These are phyloP conservation scores for Chara braunii DNA, from an alignment of 139 green algal species.

Conservation along the genomic window DNA sequence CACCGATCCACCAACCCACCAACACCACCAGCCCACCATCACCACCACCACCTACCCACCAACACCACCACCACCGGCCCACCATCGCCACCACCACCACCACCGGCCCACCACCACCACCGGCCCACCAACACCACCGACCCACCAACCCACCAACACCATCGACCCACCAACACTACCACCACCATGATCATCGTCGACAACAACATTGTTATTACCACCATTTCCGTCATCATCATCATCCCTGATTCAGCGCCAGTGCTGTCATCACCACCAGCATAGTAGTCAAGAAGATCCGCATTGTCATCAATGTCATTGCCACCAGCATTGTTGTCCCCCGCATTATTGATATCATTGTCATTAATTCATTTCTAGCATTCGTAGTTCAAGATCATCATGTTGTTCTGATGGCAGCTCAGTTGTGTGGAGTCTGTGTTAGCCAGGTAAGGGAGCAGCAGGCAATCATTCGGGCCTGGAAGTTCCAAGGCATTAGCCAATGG, in stretches of 20 bases:
- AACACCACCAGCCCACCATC: not conserved
- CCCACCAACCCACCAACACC: too few relatives aligned
- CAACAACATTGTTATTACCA: not conserved
- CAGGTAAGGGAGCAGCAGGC: too few relatives aligned
- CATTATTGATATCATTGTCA: conserved; percentile 1
- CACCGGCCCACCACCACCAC: not conserved
- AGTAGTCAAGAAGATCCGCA: not conserved
- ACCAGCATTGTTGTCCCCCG: not conserved
- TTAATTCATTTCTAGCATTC: not conserved
- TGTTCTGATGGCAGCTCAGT: too few relatives aligned
- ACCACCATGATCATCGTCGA: not conserved
- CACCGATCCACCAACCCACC: not conserved
- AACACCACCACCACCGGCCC: not conserved
- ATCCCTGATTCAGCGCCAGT: not conserved
- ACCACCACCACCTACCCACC: not conserved
- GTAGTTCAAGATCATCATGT: too few relatives aligned
- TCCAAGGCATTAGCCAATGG: too few relatives aligned
- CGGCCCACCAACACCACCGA: not conserved
- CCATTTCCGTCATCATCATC: not conserved
- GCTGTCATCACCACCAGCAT: not conserved
- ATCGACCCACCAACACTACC: not conserved
- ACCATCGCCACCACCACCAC: not conserved
- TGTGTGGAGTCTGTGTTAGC: too few relatives aligned
- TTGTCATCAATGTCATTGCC: not conserved
- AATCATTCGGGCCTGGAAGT: too few relatives aligned